These are phyloP conservation scores for Blastocystis sp. DNA, from an alignment of 352 stramenopile species.

Conservation along the genomic window DNA sequence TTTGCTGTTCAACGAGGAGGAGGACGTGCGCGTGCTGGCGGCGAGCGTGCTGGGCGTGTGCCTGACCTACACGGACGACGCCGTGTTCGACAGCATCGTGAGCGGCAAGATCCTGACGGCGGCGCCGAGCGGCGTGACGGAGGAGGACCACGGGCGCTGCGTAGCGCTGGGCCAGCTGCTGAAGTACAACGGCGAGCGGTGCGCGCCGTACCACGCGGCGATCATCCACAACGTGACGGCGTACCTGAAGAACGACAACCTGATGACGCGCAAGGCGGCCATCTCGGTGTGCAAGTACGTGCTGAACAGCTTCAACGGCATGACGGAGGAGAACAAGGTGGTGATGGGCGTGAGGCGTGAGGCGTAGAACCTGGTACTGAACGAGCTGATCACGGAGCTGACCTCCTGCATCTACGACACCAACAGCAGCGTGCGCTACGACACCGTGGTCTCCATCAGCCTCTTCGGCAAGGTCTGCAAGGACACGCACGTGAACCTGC, in stretches of 20 bases:
- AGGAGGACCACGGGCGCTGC: slow-evolving; percentile 21
- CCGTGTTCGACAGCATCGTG: slow-evolving; percentile 46
- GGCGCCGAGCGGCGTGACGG: not conserved
- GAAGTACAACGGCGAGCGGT: slow-evolving; percentile 58
- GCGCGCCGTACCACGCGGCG: slow-evolving; percentile 14
- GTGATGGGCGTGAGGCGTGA: not conserved
- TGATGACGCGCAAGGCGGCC: slow-evolving; percentile 42
- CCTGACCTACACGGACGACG: slow-evolving; percentile 27
- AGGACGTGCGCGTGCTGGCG: slow-evolving; percentile 45
- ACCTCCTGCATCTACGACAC: slow-evolving; percentile 46
- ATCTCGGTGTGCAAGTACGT: slow-evolving; percentile 66
- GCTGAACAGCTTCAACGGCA: slow-evolving; percentile 13
- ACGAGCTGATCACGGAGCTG: slow-evolving; percentile 32
- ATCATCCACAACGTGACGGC: slow-evolving; percentile 26
- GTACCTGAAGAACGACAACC: slow-evolving; percentile 40
- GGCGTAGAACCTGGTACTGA: slow-evolving; percentile 43
- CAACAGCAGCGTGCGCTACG: slow-evolving; percentile 61
- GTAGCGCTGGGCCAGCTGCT: slow-evolving; percentile 41
- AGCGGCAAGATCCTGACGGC: slow-evolving; percentile 4
- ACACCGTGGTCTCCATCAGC: slow-evolving; percentile 55
- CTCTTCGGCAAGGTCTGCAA: slow-evolving; percentile 61
- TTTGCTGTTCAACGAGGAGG: slow-evolving; percentile 31
- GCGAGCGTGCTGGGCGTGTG: slow-evolving; percentile 41
- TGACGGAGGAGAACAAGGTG: slow-evolving; percentile 60
- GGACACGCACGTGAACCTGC: slow-evolving; percentile 38